phyloP scores from a whole-genome alignment of 1,139 yeast species.

The Yamadazyma taylorii region DNA sequence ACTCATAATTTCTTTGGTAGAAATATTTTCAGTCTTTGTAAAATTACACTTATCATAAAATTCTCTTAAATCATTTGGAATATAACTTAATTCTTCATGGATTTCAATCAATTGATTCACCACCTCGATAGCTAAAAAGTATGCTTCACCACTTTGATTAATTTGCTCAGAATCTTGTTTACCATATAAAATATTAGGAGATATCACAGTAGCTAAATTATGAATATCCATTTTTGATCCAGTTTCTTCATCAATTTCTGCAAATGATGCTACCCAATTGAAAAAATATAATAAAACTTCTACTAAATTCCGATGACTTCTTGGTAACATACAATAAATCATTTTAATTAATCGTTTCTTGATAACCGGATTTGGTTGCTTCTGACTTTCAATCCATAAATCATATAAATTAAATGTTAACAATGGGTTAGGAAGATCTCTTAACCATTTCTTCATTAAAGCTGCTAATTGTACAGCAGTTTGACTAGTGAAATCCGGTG shows the following conservation, averaged over 20 bases:
- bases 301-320: constrained; percentile 77
- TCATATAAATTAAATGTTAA: constrained; percentile 76
- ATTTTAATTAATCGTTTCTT: constrained; percentile 64
- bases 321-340: constrained; percentile 78
- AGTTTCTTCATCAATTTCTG: constrained; percentile 79
- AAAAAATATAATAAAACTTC: constrained; percentile 86
- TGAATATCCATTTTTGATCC: constrained; percentile 98
- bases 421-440: constrained; percentile 92
- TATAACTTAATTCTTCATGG: constrained; percentile 76
- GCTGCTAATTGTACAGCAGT: constrained; percentile 95
- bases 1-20: constrained; percentile 40
- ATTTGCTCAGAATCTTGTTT: constrained; percentile 23
- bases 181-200: constrained; percentile 82
- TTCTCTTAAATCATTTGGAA: constrained; percentile 58
- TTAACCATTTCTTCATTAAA: constrained; percentile 80
- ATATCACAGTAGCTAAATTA: constrained; percentile 90
- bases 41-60: constrained; percentile 40
- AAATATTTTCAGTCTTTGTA: constrained; percentile 19
- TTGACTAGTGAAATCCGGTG: constrained; percentile 74
- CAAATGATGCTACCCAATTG: constrained; percentile 95
- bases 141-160: constrained; percentile 60
- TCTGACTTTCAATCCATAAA: constrained; percentile 78
- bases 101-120: constrained; percentile 81
- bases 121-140: constrained; percentile 88
- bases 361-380: constrained; percentile 45